Evolutionary conservation across 2,329 filamentous ascomycete species (phyloP), one percentile per base, ranked within the genome.

Genomic region (Colletotrichum limetticola): DNA sequence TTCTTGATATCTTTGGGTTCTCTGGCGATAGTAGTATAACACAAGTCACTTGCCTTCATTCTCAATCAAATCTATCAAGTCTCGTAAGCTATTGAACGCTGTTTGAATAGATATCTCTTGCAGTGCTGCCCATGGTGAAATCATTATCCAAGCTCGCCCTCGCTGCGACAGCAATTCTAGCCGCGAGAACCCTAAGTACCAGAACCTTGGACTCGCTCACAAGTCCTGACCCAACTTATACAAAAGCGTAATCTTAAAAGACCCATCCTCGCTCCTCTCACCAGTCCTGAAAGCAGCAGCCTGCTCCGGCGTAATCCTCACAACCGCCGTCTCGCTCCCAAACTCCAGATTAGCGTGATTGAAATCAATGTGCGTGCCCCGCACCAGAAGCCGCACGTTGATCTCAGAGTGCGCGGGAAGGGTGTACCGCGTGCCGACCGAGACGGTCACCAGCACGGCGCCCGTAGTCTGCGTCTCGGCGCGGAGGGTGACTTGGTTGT

Each of bases 51-150:
- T 26, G 26, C 4, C 26, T 26, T 26, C 26, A 26, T 26, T 26
- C 26, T 1, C 0, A 26, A 1, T 26, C 26, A 26, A 1, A 1
- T 26, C 1, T 26, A 5, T 0, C 26, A 26, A 26, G 26, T 26
- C 26, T 3, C 26, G 26, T 26, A 26, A 26, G 26, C 26, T 26
- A 26, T 26, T 26, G 26, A 26, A 5, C 0, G 5, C 26, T 26
- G 26, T 5, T 26, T 3, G 26, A 26, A 5, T 26, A 26, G 26
- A 26, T 26, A 26, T 26, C 26, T 0, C 4, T 0, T 26, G 26
- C 26, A 26, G 26, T 26, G 26, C 26, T 26, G 4, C 26, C 26
- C 26, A 26, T 26, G 26, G 0, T 26, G 26, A 26, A 26, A 26
- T 26, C 26, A 4, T 26, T 4, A 26, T 26, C 26, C 26, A 26